These are phyloP conservation scores for Xylaria flabelliformis DNA, from an alignment of 495 filamentous ascomycete species.

Conservation along the genomic window DNA sequence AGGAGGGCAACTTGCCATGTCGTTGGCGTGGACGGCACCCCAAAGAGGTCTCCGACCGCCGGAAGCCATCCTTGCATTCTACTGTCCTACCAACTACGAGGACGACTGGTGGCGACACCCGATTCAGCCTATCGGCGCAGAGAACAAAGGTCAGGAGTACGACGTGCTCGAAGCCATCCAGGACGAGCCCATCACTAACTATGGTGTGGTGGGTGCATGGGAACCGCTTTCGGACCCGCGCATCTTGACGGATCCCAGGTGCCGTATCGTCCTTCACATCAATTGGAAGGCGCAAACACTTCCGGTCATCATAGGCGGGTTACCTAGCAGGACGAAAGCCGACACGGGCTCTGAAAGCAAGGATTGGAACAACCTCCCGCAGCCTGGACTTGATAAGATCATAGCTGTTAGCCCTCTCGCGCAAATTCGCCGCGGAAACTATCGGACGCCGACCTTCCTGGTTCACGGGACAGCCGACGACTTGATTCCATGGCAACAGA, in stretches of 20 bases:
- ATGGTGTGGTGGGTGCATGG: slow-evolving; percentile 26
- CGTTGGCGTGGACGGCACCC: slow-evolving; percentile 49
- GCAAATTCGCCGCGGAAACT: slow-evolving; percentile 47
- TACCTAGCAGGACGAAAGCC: slow-evolving; percentile 29
- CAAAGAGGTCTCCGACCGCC: slow-evolving; percentile 48
- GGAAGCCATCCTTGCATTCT: slow-evolving; percentile 59
- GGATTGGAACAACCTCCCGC: slow-evolving; percentile 24
- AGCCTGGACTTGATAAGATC: slow-evolving; percentile 38
- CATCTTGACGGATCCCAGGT: slow-evolving; percentile 44
- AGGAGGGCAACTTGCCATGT: slow-evolving; percentile 61
- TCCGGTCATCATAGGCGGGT: slow-evolving; percentile 43
- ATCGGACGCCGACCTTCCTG: slow-evolving; percentile 55
- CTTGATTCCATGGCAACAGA: slow-evolving; percentile 53
- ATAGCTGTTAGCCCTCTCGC: slow-evolving; percentile 43
- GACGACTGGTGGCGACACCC: slow-evolving; percentile 31
- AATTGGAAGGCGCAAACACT: slow-evolving; percentile 53
- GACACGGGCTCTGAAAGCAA: background rate
- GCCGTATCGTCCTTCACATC: slow-evolving; percentile 51
- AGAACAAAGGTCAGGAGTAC: slow-evolving; percentile 19
- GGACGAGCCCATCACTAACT: slow-evolving; percentile 41
- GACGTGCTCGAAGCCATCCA: slow-evolving; percentile 41
- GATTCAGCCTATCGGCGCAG: slow-evolving; percentile 27
- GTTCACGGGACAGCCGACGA: slow-evolving; percentile 56
- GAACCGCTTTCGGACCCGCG: slow-evolving; percentile 39
- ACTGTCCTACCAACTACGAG: slow-evolving; percentile 56